phyloP scores from a whole-genome alignment of 169 alveolate species.

The Cryptosporidium canis region DNA sequence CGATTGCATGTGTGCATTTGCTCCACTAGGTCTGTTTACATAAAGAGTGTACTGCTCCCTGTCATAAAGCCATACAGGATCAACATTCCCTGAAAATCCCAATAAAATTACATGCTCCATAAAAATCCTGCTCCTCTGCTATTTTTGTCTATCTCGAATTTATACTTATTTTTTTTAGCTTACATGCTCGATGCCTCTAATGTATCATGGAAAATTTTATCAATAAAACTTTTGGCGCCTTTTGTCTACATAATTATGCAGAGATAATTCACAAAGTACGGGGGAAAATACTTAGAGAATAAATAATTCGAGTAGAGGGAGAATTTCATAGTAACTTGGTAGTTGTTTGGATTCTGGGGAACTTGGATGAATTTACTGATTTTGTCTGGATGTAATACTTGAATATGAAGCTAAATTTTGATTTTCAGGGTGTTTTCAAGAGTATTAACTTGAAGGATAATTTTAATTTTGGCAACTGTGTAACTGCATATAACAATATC shows the following conservation, averaged over 20 bases:
- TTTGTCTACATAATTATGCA: neutral
- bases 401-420: slow-evolving; percentile 50
- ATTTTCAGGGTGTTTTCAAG: slow-evolving; percentile 53
- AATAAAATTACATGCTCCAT: neutral
- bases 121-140: neutral
- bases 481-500: slow-evolving; percentile 11
- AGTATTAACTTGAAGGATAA: slow-evolving; percentile 26
- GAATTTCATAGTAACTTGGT: neutral
- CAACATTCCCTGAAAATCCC: neutral
- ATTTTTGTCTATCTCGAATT: neutral
- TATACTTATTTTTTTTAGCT: neutral
- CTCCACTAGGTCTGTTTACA: no score
- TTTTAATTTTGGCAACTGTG: neutral
- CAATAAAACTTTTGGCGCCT: slow-evolving; percentile 38
- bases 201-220: neutral
- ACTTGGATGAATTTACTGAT: neutral
- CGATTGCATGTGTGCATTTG: slow-evolving; percentile 12
- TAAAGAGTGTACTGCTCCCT: neutral
- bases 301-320: neutral
- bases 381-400: neutral
- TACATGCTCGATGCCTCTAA: slow-evolving; percentile 67
- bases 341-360: neutral
- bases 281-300: neutral
- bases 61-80: neutral
- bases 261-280: neutral